Conservation (phyloP, 805 yeast genomes). For the Clavispora fructus region DNA sequence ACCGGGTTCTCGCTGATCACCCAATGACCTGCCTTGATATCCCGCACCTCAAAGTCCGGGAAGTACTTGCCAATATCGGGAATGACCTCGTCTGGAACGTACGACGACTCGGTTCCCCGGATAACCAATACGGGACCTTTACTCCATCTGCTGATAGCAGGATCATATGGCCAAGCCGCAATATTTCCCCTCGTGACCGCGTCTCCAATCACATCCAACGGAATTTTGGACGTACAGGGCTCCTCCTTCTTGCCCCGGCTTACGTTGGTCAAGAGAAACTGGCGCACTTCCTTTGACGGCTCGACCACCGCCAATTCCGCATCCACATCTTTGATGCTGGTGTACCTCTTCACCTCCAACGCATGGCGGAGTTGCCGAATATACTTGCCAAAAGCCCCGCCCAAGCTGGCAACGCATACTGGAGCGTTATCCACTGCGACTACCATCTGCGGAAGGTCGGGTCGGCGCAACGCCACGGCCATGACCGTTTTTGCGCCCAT, state of each 20-base stretch:
- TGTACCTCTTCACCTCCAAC: slow-evolving; percentile 40
- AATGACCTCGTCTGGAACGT: slow-evolving; percentile 77
- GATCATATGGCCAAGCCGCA: slow-evolving; percentile 72
- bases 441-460: slow-evolving; percentile 54
- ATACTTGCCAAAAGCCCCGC: slow-evolving; percentile 60
- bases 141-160: slow-evolving; percentile 47
- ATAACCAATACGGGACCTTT: slow-evolving; percentile 70
- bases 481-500: slow-evolving; percentile 95
- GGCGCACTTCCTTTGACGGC: slow-evolving; percentile 54
- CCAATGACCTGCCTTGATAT: slow-evolving; percentile 90
- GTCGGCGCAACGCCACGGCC: slow-evolving; percentile 72
- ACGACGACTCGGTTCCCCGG: slow-evolving; percentile 70
- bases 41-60: slow-evolving; percentile 70
- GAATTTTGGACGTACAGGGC: slow-evolving; percentile 52
- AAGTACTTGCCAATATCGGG: slow-evolving; percentile 70
- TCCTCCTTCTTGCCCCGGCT: slow-evolving; percentile 38
- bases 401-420: slow-evolving; percentile 48
- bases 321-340: slow-evolving; percentile 63
- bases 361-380: slow-evolving; percentile 58
- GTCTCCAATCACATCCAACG: slow-evolving; percentile 63
- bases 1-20: slow-evolving; percentile 80
- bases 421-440: slow-evolving; percentile 92
- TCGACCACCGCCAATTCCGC: slow-evolving; percentile 59
- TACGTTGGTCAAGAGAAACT: slow-evolving; percentile 71
- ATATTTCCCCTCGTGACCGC: slow-evolving; percentile 61